Evolutionary conservation across 495 filamentous ascomycete genomes (phyloP).

Genomic region (Aspergillus steynii): DNA sequence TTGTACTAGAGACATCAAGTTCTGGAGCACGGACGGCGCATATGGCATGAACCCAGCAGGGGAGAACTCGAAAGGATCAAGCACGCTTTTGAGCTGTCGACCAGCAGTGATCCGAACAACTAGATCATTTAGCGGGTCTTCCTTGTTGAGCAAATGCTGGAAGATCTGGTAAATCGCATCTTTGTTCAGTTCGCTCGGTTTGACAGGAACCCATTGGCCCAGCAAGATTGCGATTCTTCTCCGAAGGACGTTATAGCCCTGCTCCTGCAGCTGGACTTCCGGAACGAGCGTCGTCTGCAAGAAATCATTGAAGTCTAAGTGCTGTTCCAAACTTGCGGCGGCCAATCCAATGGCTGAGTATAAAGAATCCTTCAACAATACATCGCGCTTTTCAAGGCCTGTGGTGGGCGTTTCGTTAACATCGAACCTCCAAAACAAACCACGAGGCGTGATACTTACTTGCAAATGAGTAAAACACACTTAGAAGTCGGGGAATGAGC

Average conservation of each 20-base stretch:
- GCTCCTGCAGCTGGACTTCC: conserved; percentile 74
- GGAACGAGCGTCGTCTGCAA: conserved; percentile 69
- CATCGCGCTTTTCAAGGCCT: conserved; percentile 62
- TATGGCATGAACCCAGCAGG: conserved; percentile 70
- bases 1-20: conserved; percentile 71
- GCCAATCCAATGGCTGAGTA: conserved; percentile 91
- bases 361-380: conserved; percentile 86
- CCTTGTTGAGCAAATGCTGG: conserved; percentile 76
- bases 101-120: conserved; percentile 92
- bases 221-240: conserved; percentile 84
- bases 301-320: conserved; percentile 80
- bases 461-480: conserved; percentile 73
- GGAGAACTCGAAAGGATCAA: conserved; percentile 82
- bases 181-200: conserved; percentile 60
- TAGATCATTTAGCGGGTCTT: conserved; percentile 79
- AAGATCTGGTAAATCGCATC: conserved; percentile 86
- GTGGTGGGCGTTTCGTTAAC: not conserved
- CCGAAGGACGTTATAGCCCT: conserved; percentile 82
- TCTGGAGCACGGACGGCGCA: conserved; percentile 64
- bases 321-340: conserved; percentile 66
- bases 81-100: conserved; percentile 72
- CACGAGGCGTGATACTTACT: conserved; percentile 40
- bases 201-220: conserved; percentile 84
- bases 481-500: conserved; percentile 70
- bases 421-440: not conserved